A percentile compares a stretch with the other conserved stretches of the same genome.
phyloP scores from a whole-genome alignment of 306 rosid genomes.

The Quercus mongolica region DNA sequence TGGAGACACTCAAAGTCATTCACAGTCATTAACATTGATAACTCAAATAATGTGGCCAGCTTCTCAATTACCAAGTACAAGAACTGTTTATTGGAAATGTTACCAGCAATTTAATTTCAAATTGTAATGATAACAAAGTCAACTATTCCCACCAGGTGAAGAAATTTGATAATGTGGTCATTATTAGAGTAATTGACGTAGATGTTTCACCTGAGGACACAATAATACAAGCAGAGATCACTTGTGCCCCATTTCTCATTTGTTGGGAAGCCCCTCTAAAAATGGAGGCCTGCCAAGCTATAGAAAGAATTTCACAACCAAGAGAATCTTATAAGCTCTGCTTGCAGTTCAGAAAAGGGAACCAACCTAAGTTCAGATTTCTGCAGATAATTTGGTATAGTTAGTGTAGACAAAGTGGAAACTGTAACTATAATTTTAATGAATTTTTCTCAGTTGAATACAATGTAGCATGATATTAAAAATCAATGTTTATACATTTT shows the following conservation, averaged over 20 bases:
- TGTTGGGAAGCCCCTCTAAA: not conserved
- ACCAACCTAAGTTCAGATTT: constrained; percentile 10
- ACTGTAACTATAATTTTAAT: not conserved
- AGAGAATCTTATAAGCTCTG: not conserved
- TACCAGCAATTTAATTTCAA: not conserved
- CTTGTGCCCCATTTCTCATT: not conserved
- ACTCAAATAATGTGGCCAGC: not conserved
- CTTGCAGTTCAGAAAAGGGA: not conserved
- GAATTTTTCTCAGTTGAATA: not conserved
- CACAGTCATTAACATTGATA: not conserved
- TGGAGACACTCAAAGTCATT: not conserved
- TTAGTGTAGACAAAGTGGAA: not conserved
- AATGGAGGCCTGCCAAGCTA: not conserved
- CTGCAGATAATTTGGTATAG: constrained; percentile 27
- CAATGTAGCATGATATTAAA: not conserved
- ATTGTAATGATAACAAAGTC: not conserved
- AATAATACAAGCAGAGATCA: not conserved
- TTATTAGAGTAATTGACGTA: not conserved
- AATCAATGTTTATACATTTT: not conserved
- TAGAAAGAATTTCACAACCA: not conserved
- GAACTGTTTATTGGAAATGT: not conserved
- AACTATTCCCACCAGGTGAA: not conserved
- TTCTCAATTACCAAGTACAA: not conserved
- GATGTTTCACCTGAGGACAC: not conserved
- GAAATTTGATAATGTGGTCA: not conserved